A percentile compares a stretch with the other conserved stretches of the same genome.
These are phyloP conservation scores for Tetracladium setigerum DNA, from an alignment of 495 filamentous ascomycete species.

Conservation along the genomic window DNA sequence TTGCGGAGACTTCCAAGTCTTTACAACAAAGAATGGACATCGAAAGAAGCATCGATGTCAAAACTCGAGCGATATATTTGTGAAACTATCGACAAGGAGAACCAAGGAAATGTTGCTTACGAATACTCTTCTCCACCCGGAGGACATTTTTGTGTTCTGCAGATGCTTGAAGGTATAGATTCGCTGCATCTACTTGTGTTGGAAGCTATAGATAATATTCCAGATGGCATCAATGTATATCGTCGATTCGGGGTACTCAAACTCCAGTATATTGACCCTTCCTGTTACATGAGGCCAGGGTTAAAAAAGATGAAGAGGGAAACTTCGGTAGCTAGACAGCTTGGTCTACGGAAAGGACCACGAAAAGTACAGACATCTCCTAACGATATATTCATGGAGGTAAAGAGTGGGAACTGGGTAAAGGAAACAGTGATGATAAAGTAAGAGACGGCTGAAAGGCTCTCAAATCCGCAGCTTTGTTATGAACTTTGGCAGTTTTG, in stretches of 20 bases:
- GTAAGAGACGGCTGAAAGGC: constrained; percentile 9
- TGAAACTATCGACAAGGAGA: constrained; percentile 9
- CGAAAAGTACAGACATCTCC: background rate
- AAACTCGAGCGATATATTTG: constrained; percentile 15
- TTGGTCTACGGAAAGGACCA: constrained; percentile 3
- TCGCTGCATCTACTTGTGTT: constrained; percentile 13
- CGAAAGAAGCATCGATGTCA: constrained; percentile 12
- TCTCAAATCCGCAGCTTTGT: constrained; percentile 8
- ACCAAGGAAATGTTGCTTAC: constrained; percentile 10
- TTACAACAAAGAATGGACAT: constrained; percentile 13
- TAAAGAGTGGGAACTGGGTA: constrained; percentile 11
- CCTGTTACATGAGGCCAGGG: constrained; percentile 7
- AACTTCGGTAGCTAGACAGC: constrained; percentile 11
- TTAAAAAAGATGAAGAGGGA: constrained; percentile 5
- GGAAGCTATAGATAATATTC: constrained; percentile 8
- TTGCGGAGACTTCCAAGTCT: constrained; percentile 10
- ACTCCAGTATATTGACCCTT: constrained; percentile 13
- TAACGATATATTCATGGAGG: constrained; percentile 9
- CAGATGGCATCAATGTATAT: constrained; percentile 12
- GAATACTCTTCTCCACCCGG: constrained; percentile 12
- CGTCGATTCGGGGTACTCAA: constrained; percentile 11
- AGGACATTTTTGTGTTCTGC: constrained; percentile 11
- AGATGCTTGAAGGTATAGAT: constrained; percentile 7
- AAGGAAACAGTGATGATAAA: constrained; percentile 14
- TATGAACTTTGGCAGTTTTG: constrained; percentile 7